Evolutionary conservation across 352 stramenopile species (phyloP).

Genomic region (Phytophthora meadii): DNA sequence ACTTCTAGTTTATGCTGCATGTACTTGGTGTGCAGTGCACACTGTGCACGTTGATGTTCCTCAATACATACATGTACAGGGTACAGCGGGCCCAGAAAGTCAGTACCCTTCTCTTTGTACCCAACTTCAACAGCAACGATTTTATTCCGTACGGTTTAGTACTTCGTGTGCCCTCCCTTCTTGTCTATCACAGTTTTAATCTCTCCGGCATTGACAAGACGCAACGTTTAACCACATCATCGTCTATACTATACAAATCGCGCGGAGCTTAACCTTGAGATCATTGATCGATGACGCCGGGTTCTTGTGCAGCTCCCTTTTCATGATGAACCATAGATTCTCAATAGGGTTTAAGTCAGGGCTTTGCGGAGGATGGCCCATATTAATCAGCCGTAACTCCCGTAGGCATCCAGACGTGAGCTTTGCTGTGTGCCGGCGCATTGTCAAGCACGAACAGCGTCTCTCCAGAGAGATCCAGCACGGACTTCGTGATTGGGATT

Average conservation of each 20-base stretch:
- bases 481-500: neutral
- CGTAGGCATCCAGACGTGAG: neutral
- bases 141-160: neutral
- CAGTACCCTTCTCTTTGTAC: too few relatives aligned
- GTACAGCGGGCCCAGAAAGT: too few relatives aligned
- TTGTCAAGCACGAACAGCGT: conserved; percentile 1
- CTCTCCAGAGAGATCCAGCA: neutral
- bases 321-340: conserved; percentile 4
- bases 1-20: too few relatives aligned
- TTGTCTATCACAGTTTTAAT: neutral
- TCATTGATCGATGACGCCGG: neutral
- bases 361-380: neutral
- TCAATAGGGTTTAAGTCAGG: neutral
- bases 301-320: conserved; percentile 1
- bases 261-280: neutral
- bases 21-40: too few relatives aligned
- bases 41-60: too few relatives aligned
- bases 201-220: neutral
- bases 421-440: neutral
- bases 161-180: neutral
- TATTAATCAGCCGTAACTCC: neutral
- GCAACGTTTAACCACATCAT: neutral
- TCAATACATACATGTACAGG: too few relatives aligned
- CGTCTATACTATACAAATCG: neutral
- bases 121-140: too few relatives aligned